Evolutionary conservation across 495 filamentous ascomycete species (phyloP), one percentile per base, ranked within the genome.

Genomic region (Mytilinidion resinicola): DNA sequence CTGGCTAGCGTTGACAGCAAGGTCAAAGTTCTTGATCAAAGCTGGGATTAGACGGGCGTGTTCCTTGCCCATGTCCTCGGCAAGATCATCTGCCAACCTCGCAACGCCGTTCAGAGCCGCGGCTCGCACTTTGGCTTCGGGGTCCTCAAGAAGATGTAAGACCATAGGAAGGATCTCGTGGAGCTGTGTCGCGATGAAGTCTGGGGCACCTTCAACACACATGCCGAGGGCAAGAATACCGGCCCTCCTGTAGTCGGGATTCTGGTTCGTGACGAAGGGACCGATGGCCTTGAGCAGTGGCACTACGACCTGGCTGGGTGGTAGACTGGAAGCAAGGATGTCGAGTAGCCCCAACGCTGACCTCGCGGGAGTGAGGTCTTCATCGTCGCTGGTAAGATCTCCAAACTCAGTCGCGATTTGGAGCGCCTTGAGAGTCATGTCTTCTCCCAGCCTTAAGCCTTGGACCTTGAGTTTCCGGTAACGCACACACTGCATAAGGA

Each of bases 391-490:
- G 19, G 81, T 74, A 19, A 84, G 76, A 47, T 90, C 87, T 20
- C 83, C 84, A 15, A 96, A 78, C 76, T 96, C 91, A 15, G 90
- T 91, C 52, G 90, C 85, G 58, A 97, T 92, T 56, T 91, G 78
- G 67, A 98, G 76, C 62, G 85, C 82, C 77, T 89, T 95, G 53
- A 83, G 78, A 54, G 91, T 96, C 54, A 98, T 83, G 71, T 89
- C 82, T 70, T 90, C 83, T 55, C 90, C 90, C 68, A 95, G 81
- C 57, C 78, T 77, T 70, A 95, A 84, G 52, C 81, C 85, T 72
- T 96, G 93, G 65, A 98, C 86, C 80, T 96, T 97, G 73, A 97
- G 82, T 72, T 91, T 93, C 61, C 92, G 83, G 78, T 91, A 96
- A 53, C 86, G 85, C 33, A 95, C 85, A 58, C 84, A 87, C 76